Conservation (phyloP, 805 yeast species). For the Saccharomycopsis selenospora region DNA sequence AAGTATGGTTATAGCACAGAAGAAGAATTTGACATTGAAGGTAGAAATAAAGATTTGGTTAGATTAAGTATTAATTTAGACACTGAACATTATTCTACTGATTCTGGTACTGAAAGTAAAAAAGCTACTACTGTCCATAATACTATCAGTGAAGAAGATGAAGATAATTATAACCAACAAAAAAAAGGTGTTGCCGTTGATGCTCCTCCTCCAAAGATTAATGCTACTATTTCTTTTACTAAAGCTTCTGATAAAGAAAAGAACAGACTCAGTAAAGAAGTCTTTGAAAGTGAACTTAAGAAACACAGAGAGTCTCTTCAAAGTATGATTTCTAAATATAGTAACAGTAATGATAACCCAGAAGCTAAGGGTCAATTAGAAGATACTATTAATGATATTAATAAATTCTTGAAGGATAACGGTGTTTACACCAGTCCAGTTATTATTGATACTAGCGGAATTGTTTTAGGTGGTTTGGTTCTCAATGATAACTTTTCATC, state of each 20-base stretch:
- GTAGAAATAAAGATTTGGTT: slow-evolving; percentile 14
- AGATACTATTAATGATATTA: slow-evolving; percentile 20
- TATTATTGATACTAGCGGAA: slow-evolving; percentile 15
- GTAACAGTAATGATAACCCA: slow-evolving; percentile 1
- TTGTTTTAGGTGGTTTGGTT: slow-evolving; percentile 18
- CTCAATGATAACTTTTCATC: slow-evolving; percentile 13
- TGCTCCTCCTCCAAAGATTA: slow-evolving; percentile 3
- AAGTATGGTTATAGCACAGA: slow-evolving; percentile 5
- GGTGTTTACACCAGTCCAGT: slow-evolving; percentile 20
- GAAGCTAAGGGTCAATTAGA: slow-evolving; percentile 11
- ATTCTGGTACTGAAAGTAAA: background rate
- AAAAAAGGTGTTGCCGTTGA: slow-evolving; percentile 6
- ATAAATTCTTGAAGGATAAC: slow-evolving; percentile 17
- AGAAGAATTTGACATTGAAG: slow-evolving; percentile 15
- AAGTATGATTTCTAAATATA: slow-evolving; percentile 1
- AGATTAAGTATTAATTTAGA: slow-evolving; percentile 17
- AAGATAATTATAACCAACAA: too few species aligned
- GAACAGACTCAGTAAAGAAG: background rate
- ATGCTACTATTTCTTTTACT: slow-evolving; percentile 3
- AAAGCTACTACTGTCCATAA: background rate
- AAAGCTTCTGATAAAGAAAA: background rate
- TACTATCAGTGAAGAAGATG: background rate
- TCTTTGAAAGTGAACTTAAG: background rate
- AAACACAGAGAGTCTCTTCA: background rate
- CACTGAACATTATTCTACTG: slow-evolving; percentile 7